Evolutionary conservation across 2,329 filamentous ascomycete species (phyloP), one percentile per base, ranked within the genome.

Genomic region (Helotiales sp.): DNA sequence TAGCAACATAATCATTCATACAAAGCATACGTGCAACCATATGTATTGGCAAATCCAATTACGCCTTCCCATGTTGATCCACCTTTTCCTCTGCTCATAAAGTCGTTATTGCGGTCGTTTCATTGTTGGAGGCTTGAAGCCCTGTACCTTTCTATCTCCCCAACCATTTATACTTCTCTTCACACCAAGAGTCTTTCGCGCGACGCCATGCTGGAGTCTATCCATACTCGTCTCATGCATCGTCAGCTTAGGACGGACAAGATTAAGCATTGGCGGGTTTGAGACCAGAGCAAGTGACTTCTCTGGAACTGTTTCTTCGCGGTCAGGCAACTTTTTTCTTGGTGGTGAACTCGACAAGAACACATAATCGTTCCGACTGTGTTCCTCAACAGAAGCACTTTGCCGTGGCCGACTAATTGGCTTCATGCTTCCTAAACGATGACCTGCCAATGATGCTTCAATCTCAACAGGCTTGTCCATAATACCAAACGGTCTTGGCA

Each of bases 151-250:
- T 40, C 63, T 59, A 56, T 65, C 67, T 29, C 57, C 58, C 80
- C 80, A 82, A 2, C 77, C 77, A 60, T 79, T 75, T 72, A 83
- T 75, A 52, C 74, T 78, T 53, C 68, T 60, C 59, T 77, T 73
- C 58, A 79, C 73, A 1, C 81, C 81, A 54, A 82, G 61, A n/a
- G 79, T 81, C 65, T 71, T 78, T 61, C 74, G 75, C 49, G 69
- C 72, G 31, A 57, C 31, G 1, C 56, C 30, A 42, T 58, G 52
- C 19, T 65, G 61, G 15, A 62, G 30, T n/a, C 61, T 61, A 15
- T 58, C 40, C n/a, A 67, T 61, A 27, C 60, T 70, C 1, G 67
- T 70, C 4, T 58, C 60, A 56, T 69, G 65, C 29, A 64, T 60
- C 10, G 64, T 65, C 25, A 33, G 7, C 3, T 44, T 49, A 17